Evolutionary conservation across 1,139 yeast species (phyloP).

Genomic region (Candida pseudoviswanathii): DNA sequence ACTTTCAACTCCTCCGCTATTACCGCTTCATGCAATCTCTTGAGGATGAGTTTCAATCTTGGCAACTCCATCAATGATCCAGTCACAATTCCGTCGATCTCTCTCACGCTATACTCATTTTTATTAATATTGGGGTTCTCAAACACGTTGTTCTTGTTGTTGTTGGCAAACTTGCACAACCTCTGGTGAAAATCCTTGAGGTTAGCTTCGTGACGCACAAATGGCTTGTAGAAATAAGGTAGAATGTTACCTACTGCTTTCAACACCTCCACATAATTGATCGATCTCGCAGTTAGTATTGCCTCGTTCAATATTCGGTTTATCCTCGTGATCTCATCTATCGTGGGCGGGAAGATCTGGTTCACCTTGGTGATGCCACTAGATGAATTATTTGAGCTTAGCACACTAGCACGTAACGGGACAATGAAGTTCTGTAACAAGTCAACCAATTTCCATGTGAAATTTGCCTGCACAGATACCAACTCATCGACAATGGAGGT

Average conservation of each 20-base stretch:
- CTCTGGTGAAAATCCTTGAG: constrained; percentile 32
- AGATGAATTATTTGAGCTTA: constrained; percentile 40
- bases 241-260: constrained; percentile 78
- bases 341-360: constrained; percentile 87
- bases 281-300: constrained; percentile 62
- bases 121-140: constrained; percentile 31
- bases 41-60: constrained; percentile 65
- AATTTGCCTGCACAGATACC: constrained; percentile 68
- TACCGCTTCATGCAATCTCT: constrained; percentile 47
- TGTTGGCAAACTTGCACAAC: constrained; percentile 49
- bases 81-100: constrained; percentile 68
- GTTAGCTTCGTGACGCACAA: constrained; percentile 90
- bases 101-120: constrained; percentile 51
- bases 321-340: constrained; percentile 88
- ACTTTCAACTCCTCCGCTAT: constrained; percentile 23
- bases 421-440: constrained; percentile 77
- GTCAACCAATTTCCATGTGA: constrained; percentile 69
- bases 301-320: constrained; percentile 84
- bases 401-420: constrained; percentile 72
- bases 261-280: constrained; percentile 72
- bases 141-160: constrained; percentile 50
- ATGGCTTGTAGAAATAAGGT: constrained; percentile 90
- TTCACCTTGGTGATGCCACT: constrained; percentile 66
- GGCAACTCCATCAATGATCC: constrained; percentile 70
- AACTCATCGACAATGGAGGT: constrained; percentile 67